phyloP scores from a whole-genome alignment of 2,329 filamentous ascomycete genomes.

The Phaeoacremonium minimum region DNA sequence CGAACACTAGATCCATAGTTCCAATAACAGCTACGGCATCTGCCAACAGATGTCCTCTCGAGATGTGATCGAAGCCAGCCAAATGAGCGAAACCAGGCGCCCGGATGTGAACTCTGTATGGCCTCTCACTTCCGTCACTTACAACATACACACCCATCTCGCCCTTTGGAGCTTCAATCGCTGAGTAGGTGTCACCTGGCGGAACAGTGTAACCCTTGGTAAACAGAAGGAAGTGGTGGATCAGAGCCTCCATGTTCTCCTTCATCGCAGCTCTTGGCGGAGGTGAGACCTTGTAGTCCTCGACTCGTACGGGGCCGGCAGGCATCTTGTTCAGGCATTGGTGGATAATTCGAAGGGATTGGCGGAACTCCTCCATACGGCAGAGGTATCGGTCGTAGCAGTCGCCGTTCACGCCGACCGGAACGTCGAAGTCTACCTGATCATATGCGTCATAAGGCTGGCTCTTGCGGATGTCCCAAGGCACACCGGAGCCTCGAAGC shows the following conservation, averaged over 20 bases:
- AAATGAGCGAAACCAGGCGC: conserved; percentile 96
- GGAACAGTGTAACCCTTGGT: conserved; percentile 98
- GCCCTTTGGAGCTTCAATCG: conserved; percentile 98
- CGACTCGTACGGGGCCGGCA: conserved; percentile 84
- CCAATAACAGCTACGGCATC: conserved; percentile 96
- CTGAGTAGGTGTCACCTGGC: conserved; percentile 95
- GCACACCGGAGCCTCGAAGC: conserved; percentile 93
- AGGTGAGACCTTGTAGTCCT: conserved; percentile 97
- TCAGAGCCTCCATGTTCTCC: conserved; percentile 99
- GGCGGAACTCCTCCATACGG: conserved; percentile 99
- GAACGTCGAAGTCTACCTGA: conserved; percentile 96
- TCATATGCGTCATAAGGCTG: conserved; percentile 97
- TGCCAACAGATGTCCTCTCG: conserved; percentile 86
- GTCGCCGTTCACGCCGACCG: conserved; percentile 93
- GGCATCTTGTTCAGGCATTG: conserved; percentile 99
- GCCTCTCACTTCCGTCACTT: conserved; percentile 91
- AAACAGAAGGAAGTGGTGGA: conserved; percentile 98
- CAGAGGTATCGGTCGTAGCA: conserved; percentile 99
- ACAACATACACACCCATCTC: conserved; percentile 99
- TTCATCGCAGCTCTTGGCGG: conserved; percentile 98
- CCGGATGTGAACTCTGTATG: conserved; percentile 95
- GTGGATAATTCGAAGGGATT: conserved; percentile 96
- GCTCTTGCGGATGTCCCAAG: conserved; percentile 95
- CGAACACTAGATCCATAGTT: conserved; percentile 86
- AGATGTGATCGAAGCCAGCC: conserved; percentile 88